Evolutionary conservation across 257 asterid genomes (phyloP), one percentile per base, ranked within the genome.

Genomic region (Ophiorrhiza pumila): DNA sequence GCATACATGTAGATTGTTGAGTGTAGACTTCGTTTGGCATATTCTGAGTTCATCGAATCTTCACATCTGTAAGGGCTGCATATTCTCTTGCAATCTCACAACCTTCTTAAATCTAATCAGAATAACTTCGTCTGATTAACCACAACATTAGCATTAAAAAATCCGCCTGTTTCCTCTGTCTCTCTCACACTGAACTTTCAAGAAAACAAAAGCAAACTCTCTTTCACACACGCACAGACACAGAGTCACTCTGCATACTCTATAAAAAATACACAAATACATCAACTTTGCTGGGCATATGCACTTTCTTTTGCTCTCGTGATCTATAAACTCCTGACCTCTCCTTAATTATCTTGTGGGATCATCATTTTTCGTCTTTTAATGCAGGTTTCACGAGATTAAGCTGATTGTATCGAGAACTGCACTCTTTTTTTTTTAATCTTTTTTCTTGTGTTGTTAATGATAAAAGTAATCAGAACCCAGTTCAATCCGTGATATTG

Each of bases 401-500:
- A 65, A 41, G 22, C 50, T 69, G 59, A 77, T 50, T 47, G 42
- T 68, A 25, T 42, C 60, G 17, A 14, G 17, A 14, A 14, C 50
- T 45, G 20, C 52, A 32, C 71, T 23, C 53, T 31, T 23, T 62
- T 57, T 22, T 32, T 63, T 57, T 42, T 68, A 7, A 32, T 29
- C 27, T 29, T 53, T 61, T 27, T 67, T 69, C 42, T 46, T 35
- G 1, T 35, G 55, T 39, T 25, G 50, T 74, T 74, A 43, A 65
- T 78, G 56, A 74, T 25, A 59, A 72, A 18, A 17, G 63, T 50
- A 70, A 59, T 58, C 34, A 57, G 66, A 83, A 41, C 70, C 82
- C 35, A 49, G 4, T 76, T 76, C 78, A 49, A 60, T 78, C 86
- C 91, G 91, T 87, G 88, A 87, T 78, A 62, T 34, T 61, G 76